A percentile compares a stretch with the other conserved stretches of the same genome.
These are phyloP conservation scores for Aspergillus udagawae DNA, from an alignment of 2,329 filamentous ascomycete species.

Conservation along the genomic window DNA sequence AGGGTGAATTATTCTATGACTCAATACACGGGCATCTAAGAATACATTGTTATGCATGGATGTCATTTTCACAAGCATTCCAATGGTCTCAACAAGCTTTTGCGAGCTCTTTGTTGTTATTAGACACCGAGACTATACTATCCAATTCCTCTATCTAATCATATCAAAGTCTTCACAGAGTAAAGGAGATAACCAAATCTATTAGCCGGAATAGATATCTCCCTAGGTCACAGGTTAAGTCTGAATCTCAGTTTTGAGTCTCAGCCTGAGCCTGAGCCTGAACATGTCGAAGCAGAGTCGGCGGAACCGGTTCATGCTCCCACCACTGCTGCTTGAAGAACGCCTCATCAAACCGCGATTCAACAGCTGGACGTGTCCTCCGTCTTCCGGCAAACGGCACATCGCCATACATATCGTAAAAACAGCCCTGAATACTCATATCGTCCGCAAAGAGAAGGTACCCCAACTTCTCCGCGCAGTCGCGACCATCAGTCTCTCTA, in stretches of 20 bases:
- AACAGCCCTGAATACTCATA: not conserved
- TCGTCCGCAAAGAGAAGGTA: not conserved
- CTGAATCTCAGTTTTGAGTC: not conserved
- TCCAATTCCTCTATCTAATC: not conserved
- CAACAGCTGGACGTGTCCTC: not conserved
- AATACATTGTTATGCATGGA: no score
- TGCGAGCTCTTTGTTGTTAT: not conserved
- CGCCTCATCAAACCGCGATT: not conserved
- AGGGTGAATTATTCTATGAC: slow-evolving; percentile 11
- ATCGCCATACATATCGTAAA: not conserved
- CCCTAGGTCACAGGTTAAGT: not conserved
- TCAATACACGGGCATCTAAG: slow-evolving; percentile 1
- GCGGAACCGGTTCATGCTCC: not conserved
- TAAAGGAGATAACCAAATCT: not conserved
- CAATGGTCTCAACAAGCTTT: not conserved
- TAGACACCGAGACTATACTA: not conserved
- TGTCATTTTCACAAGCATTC: not conserved
- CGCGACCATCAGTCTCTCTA: not conserved
- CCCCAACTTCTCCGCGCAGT: not conserved
- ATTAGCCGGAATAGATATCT: not conserved
- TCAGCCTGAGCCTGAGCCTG: not conserved
- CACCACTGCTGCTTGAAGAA: not conserved
- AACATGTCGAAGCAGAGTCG: not conserved
- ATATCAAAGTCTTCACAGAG: not conserved
- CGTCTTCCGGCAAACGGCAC: not conserved